Percentiles rank a stretch among this genome's conserved stretches.
Evolutionary conservation across 1,284 basidiomycete species (phyloP).

Genomic region (Ustilago trichophora): DNA sequence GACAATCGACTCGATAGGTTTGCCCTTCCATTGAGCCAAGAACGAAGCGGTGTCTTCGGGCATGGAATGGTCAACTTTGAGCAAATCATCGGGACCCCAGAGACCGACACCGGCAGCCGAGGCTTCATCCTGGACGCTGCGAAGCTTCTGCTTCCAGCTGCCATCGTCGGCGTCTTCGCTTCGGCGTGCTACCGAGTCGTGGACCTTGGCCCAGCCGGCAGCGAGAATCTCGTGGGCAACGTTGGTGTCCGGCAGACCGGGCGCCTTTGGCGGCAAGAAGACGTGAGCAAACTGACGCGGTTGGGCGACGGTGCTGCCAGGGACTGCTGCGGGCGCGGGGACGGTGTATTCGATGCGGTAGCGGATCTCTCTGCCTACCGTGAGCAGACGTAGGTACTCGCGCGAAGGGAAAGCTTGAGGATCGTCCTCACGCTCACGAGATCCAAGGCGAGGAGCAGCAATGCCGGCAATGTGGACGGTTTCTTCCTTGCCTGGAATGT

Average conservation of each 20-base stretch:
- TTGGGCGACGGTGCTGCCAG: conserved; percentile 75
- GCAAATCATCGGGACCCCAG: conserved; percentile 80
- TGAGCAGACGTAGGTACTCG: conserved; percentile 84
- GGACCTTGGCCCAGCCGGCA: conserved; percentile 89
- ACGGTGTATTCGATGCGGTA: conserved; percentile 81
- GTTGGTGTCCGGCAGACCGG: conserved; percentile 59
- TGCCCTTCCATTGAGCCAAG: conserved; percentile 88
- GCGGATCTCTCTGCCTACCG: conserved; percentile 88
- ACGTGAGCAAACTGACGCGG: conserved; percentile 59
- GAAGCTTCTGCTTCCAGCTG: conserved; percentile 74
- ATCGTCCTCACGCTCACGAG: conserved; percentile 67
- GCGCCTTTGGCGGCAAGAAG: conserved; percentile 55
- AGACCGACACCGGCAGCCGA: conserved; percentile 79
- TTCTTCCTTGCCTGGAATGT: conserved; percentile 52
- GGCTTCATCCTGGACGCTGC: conserved; percentile 82
- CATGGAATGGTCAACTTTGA: conserved; percentile 76
- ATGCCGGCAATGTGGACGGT: conserved; percentile 61
- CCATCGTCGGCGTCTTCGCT: conserved; percentile 70
- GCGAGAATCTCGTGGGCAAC: conserved; percentile 78
- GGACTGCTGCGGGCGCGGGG: conserved; percentile 73
- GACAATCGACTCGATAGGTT: conserved; percentile 85
- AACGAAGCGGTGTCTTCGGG: conserved; percentile 86
- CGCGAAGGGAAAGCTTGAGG: conserved; percentile 90
- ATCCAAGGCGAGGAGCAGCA: conserved; percentile 58
- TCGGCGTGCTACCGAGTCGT: conserved; percentile 75